These are phyloP conservation scores for Solanum clarkiae DNA, from an alignment of 257 asterid genomes.

Conservation along the genomic window DNA sequence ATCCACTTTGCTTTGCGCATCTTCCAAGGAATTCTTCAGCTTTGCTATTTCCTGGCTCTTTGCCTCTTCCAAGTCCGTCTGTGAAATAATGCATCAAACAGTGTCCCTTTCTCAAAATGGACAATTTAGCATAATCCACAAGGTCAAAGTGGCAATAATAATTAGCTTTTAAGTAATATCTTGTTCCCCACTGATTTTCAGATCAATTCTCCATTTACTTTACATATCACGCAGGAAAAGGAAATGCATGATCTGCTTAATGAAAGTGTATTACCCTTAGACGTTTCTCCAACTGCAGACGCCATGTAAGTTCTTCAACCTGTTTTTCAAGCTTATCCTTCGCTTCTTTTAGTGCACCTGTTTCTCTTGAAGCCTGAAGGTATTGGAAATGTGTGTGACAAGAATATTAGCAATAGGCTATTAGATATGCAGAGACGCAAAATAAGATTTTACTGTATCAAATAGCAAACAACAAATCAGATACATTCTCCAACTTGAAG, in stretches of 20 bases:
- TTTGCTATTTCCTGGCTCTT: constrained; percentile 62
- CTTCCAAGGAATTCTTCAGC: constrained; percentile 67
- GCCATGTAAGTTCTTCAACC: constrained; percentile 92
- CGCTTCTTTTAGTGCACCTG: constrained; percentile 98
- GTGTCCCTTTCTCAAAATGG: background rate
- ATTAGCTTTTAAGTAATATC: background rate
- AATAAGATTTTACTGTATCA: background rate
- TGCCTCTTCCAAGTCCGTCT: constrained; percentile 90
- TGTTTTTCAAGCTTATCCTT: constrained; percentile 97
- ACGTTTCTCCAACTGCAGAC: constrained; percentile 95
- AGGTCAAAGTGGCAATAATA: background rate
- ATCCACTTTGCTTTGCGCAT: constrained; percentile 63
- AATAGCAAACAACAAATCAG: background rate
- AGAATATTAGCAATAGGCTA: background rate
- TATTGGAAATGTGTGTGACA: background rate
- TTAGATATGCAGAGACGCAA: background rate
- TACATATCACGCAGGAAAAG: background rate
- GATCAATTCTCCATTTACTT: background rate
- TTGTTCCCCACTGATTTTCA: background rate
- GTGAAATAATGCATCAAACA: constrained; percentile 3
- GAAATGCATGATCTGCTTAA: background rate
- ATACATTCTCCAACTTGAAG: background rate
- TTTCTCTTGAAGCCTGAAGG: constrained; percentile 83
- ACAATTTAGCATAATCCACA: background rate
- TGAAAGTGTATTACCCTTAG: constrained; percentile 56